Conservation (phyloP, 306 rosid genomes). For the Mimosa bimucronata region DNA sequence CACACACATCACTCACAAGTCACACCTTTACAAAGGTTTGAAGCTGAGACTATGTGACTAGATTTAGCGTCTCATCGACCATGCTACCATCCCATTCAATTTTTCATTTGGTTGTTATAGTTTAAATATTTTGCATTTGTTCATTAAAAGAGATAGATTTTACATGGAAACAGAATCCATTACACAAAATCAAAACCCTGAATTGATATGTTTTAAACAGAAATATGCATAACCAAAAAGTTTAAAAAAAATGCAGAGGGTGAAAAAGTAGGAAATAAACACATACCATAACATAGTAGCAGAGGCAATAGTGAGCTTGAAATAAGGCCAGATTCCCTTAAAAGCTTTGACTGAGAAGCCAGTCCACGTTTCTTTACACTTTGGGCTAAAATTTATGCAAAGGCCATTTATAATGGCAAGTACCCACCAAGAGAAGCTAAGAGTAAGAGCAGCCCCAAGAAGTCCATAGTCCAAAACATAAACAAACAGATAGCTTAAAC, state of each 20-base stretch:
- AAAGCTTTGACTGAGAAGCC: constrained; percentile 67
- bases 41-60: not conserved
- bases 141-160: not conserved
- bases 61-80: too few species aligned
- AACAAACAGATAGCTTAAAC: constrained; percentile 61
- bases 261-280: not conserved
- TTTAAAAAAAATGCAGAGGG: too few species aligned
- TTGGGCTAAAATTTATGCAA: constrained; percentile 66
- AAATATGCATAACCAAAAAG: not conserved
- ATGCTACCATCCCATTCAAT: too few species aligned
- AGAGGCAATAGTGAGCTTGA: constrained; percentile 57
- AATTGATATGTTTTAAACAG: not conserved
- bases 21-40: not conserved
- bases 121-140: not conserved
- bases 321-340: constrained; percentile 73
- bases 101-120: not conserved
- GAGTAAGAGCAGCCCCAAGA: constrained; percentile 63
- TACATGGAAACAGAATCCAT: not conserved
- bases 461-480: constrained; percentile 60
- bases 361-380: constrained; percentile 75
- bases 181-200: too few species aligned
- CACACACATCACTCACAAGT: not conserved
- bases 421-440: constrained; percentile 78
- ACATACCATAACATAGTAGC: constrained; percentile 20
- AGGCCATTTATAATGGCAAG: constrained; percentile 58